Base-by-base conservation (phyloP, 2,329 filamentous ascomycete genomes). In the Setomelanomma holmii region DNA sequence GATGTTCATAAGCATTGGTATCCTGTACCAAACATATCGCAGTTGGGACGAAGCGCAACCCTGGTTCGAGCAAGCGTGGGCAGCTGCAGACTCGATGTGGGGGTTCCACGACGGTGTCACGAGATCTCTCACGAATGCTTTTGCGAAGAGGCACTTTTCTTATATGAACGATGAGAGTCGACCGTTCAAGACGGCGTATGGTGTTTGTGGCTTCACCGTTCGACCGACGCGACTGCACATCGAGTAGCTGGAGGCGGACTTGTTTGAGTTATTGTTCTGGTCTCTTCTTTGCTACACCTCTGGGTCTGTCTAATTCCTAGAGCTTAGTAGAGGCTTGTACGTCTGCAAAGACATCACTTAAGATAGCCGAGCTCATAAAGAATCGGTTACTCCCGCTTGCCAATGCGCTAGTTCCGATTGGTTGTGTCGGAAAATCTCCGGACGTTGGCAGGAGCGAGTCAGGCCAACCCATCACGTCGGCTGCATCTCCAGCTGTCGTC, bases 401-500 rank as follows among this genome's bases (percentile, higher is more conserved):
- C 27, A 44, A 49, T 33, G 40, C 11, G 17, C 14, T 39, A 33
- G 10, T 34, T 33, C 40, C 34, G 46, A 49, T 49, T 49, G 46
- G 46, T 20, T 19, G 3, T 12, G 4, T 12, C 11, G n/a, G 5
- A 12, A 21, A 27, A 36, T 49, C 16, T 22, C 46, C 40, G 40
- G 11, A 7, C n/a, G 24, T 16, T 19, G 43, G 21, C 10, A 46
- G 19, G 16, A 27, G 33, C 40, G 40, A 44, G 33, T 49, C 40
- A 34, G 30, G 38, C 20, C 12, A 36, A 38, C 22, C n/a, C 30
- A 20, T 35, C 22, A 40, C 39, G 30, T 42, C 22, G 23, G 20
- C 17, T 42, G 39, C 30, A 42, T 30, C 30, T 23, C 39, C 46
- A 49, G 40, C 40, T 49, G 34, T 41, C 38, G 36, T 4, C 21